These are phyloP conservation scores for Coemansia sp. DNA, from an alignment of 192 early-diverging fungal species.

Conservation along the genomic window DNA sequence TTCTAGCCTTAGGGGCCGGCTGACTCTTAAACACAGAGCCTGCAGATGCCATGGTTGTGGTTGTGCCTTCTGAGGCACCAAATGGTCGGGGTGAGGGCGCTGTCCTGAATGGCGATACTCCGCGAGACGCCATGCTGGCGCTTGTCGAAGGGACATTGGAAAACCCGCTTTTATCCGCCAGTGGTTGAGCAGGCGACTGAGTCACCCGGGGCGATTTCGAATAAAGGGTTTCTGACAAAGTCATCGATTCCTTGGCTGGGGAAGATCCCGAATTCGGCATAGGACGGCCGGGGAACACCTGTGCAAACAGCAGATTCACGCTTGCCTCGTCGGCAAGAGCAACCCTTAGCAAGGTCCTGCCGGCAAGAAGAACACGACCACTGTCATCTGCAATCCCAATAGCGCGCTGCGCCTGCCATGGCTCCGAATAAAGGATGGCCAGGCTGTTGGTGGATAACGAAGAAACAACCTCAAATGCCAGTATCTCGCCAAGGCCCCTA, in stretches of 20 bases:
- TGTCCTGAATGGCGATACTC: slow-evolving; percentile 31
- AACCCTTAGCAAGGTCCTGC: slow-evolving; percentile 22
- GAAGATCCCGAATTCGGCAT: slow-evolving; percentile 30
- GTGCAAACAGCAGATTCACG: slow-evolving; percentile 25
- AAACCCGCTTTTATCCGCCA: slow-evolving; percentile 3
- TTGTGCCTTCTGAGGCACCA: slow-evolving; percentile 4
- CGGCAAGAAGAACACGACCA: slow-evolving; percentile 33
- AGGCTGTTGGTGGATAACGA: slow-evolving; percentile 15
- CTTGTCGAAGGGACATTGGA: background rate
- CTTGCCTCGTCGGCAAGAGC: slow-evolving; percentile 28
- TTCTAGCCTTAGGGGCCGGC: slow-evolving; percentile 30
- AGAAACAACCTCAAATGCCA: slow-evolving; percentile 34
- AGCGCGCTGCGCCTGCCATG: slow-evolving; percentile 54
- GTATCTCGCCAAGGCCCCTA: slow-evolving; percentile 33
- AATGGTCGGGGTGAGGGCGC: slow-evolving; percentile 15
- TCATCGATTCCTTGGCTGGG: slow-evolving; percentile 13
- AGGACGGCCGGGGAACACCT: slow-evolving; percentile 31
- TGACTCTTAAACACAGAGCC: slow-evolving; percentile 16
- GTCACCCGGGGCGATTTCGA: slow-evolving; percentile 39
- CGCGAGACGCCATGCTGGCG: background rate
- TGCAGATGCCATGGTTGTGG: slow-evolving; percentile 2
- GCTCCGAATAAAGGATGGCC: slow-evolving; percentile 44
- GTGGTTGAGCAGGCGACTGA: slow-evolving; percentile 3
- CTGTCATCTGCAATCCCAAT: slow-evolving; percentile 23
- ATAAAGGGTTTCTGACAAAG: slow-evolving; percentile 36